phyloP scores from a whole-genome alignment of 305 asterid species.

The Fraxinus latifolia region DNA sequence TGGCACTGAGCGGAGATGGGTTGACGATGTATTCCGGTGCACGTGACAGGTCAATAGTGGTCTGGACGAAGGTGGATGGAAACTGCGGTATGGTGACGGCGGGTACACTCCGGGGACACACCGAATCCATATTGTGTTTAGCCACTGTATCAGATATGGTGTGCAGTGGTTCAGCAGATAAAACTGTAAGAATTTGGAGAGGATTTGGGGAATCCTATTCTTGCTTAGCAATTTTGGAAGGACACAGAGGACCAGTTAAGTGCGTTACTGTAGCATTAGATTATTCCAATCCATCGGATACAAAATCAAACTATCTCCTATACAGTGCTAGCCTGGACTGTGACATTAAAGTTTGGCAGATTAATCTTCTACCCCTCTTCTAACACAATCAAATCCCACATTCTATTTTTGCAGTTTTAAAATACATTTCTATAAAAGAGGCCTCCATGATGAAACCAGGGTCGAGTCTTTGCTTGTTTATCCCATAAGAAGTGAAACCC shows the following conservation, averaged over 20 bases:
- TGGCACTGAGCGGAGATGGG: constrained; percentile 50
- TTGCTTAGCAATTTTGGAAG: constrained; percentile 57
- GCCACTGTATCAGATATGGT: constrained; percentile 45
- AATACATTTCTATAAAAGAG: neutral
- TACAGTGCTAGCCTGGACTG: constrained; percentile 65
- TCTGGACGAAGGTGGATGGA: constrained; percentile 38
- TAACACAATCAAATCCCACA: neutral
- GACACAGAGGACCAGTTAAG: constrained; percentile 64
- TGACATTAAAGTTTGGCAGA: constrained; percentile 67
- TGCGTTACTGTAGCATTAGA: constrained; percentile 45
- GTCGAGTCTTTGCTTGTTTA: neutral
- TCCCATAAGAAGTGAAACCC: neutral
- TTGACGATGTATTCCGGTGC: constrained; percentile 54
- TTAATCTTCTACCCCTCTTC: constrained; percentile 26
- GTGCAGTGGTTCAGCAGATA: constrained; percentile 73
- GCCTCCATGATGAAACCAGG: neutral
- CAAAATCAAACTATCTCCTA: constrained; percentile 35
- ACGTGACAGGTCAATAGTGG: constrained; percentile 48
- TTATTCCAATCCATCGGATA: constrained; percentile 27
- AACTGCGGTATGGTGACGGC: constrained; percentile 38
- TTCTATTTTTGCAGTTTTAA: neutral
- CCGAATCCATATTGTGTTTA: constrained; percentile 54
- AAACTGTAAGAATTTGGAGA: constrained; percentile 68
- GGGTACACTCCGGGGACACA: constrained; percentile 61
- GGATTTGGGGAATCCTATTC: constrained; percentile 41